Conservation (phyloP, 176 grass and related monocot species). For the Triticum turgidum region DNA sequence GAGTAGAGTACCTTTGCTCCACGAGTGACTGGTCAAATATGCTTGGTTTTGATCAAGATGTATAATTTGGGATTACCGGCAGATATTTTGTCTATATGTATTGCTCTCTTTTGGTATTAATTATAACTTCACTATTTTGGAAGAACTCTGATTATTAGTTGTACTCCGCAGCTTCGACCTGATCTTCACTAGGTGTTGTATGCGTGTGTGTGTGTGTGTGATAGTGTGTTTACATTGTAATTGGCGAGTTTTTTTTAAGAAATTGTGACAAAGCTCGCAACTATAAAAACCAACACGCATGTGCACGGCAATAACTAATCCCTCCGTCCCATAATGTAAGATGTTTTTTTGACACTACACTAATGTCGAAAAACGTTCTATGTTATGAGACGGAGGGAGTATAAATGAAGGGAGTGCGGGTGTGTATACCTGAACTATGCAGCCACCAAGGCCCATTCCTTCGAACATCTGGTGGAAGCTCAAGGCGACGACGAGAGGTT, state of each 20-base stretch:
- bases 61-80: too few species aligned
- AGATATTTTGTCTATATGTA: background rate
- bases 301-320: background rate
- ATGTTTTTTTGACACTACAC: too few species aligned
- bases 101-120: background rate
- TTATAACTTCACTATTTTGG: background rate
- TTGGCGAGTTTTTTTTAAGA: background rate
- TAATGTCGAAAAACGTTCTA: too few species aligned
- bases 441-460: slow-evolving; percentile 76
- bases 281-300: background rate
- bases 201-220: too few species aligned
- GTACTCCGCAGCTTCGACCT: too few species aligned
- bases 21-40: background rate
- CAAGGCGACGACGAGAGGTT: slow-evolving; percentile 55
- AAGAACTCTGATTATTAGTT: too few species aligned
- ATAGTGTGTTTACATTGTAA: background rate
- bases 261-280: background rate
- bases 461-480: slow-evolving; percentile 88
- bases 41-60: background rate
- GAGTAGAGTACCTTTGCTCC: background rate
- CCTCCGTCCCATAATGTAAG: too few species aligned
- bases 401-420: background rate
- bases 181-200: too few species aligned
- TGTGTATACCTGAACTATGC: slow-evolving; percentile 62
- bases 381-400: too few species aligned